These are phyloP conservation scores for Exobasidium rhododendri DNA, from an alignment of 1,284 basidiomycete species.

Conservation along the genomic window DNA sequence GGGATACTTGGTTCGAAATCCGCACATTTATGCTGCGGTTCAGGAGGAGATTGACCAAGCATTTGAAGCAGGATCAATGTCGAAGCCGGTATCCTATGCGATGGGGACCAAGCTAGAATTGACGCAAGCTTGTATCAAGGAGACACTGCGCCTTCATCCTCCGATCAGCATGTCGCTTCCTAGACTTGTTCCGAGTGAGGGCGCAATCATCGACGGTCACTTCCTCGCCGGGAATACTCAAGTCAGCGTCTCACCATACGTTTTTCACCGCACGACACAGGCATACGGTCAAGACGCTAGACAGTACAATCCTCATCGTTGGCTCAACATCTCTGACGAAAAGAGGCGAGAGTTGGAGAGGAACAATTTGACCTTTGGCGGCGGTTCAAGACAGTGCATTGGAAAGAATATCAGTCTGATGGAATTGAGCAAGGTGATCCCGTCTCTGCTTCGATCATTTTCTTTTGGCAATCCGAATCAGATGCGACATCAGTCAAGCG, in stretches of 20 bases:
- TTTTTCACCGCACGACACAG: conserved; percentile 36
- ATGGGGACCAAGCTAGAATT: conserved; percentile 37
- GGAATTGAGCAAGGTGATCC: conserved; percentile 45
- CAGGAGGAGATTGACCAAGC: conserved; percentile 41
- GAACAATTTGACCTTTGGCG: conserved; percentile 35
- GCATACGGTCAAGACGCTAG: conserved; percentile 42
- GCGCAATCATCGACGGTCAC: conserved; percentile 37
- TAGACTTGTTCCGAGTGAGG: conserved; percentile 40
- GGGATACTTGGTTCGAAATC: conserved; percentile 41
- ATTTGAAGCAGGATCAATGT: conserved; percentile 29
- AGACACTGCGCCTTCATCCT: conserved; percentile 49
- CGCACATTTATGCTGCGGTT: conserved; percentile 30
- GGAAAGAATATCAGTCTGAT: conserved; percentile 48
- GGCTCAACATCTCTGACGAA: conserved; percentile 38
- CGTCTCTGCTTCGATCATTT: conserved; percentile 36
- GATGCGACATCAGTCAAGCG: background rate
- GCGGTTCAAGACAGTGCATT: conserved; percentile 41
- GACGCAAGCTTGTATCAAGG: conserved; percentile 51
- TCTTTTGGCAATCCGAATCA: conserved; percentile 16
- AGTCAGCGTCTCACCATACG: conserved; percentile 45
- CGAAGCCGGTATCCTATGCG: conserved; percentile 37
- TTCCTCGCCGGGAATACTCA: conserved; percentile 42
- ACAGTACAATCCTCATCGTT: conserved; percentile 41
- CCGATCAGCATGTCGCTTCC: conserved; percentile 50
- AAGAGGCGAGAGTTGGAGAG: conserved; percentile 27